Evolutionary conservation across 306 rosid genomes (phyloP), one percentile per base, ranked within the genome.

Genomic region (Geum urbanum): DNA sequence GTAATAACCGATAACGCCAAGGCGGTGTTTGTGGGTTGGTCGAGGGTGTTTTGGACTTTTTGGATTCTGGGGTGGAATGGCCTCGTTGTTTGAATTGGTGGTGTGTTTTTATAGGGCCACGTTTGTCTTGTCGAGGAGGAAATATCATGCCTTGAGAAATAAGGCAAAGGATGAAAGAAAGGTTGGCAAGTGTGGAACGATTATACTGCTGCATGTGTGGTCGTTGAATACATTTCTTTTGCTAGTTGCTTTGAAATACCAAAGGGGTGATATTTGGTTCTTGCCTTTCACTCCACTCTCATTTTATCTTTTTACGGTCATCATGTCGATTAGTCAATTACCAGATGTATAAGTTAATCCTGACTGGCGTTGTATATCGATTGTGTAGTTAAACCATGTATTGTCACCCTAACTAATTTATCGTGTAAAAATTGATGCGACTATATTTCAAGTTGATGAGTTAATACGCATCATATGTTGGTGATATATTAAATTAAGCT

Each of bases 91-190:
- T 32, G 37, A 2, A 32, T 5, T 4, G 48, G 16, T 2, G 53
- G 18, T 15, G 20, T 10, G 20, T 11, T 50, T 73, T 69, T 18
- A 37, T 19, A 46, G 53, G 39, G 19, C 15, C 20, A 66, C 77
- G 71, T 73, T 66, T 61, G 76, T 13, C 70, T 61, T 60, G 70
- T 51, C 56, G 43, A 47, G 48, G 43, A 8, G 41, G 70, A 63
- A 54, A 4, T 40, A 6, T 32, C 37, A 32, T 77, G 64, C 64
- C 81, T 77, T 72, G 70, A 49, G 63, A 63, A 55, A 65, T 27
- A 64, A 71, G 51, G 45, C 37, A 32, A 32, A 47, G 48, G 49
- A 8, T 9, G 47, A 2, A 2, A 4, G 45, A 8, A 0, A 10
- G 46, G 45, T 57, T 11, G 63, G 18, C 12, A 15, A 14, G 62